Evolutionary conservation across 768 basidiomycete genomes (phyloP).

Genomic region (Neoboletus brunneissimus): DNA sequence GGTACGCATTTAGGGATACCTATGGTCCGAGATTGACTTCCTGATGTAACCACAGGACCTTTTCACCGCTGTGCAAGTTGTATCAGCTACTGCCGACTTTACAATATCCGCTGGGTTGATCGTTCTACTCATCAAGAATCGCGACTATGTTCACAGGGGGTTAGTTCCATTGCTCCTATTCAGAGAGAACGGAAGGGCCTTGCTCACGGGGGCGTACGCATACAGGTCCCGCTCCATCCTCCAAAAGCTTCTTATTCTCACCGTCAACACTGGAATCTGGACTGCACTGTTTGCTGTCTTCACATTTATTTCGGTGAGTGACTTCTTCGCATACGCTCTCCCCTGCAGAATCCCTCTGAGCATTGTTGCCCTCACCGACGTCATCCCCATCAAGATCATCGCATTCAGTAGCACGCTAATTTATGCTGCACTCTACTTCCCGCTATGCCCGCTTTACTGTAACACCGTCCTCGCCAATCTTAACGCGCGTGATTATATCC

Average conservation of each 20-base stretch:
- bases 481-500: constrained; percentile 4
- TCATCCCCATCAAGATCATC: too few species aligned
- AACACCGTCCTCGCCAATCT: constrained; percentile 11
- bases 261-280: constrained; percentile 14
- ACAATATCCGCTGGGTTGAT: not conserved
- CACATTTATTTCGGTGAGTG: not conserved
- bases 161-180: not conserved
- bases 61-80: not conserved
- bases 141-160: not conserved
- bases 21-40: not conserved
- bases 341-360: not conserved
- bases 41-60: not conserved
- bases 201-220: not conserved
- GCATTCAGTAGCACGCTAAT: not conserved
- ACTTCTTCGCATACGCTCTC: not conserved
- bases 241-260: constrained; percentile 8
- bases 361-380: not conserved
- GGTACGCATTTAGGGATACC: not conserved
- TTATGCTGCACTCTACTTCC: constrained; percentile 7
- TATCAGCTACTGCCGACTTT: constrained; percentile 1
- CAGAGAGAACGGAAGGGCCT: not conserved
- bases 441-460: constrained; percentile 12
- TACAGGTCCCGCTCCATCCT: constrained; percentile 2
- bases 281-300: constrained; percentile 7
- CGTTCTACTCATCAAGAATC: not conserved